These are phyloP conservation scores for Scheffersomyces ergatensis DNA, from an alignment of 805 yeast genomes.

Conservation along the genomic window DNA sequence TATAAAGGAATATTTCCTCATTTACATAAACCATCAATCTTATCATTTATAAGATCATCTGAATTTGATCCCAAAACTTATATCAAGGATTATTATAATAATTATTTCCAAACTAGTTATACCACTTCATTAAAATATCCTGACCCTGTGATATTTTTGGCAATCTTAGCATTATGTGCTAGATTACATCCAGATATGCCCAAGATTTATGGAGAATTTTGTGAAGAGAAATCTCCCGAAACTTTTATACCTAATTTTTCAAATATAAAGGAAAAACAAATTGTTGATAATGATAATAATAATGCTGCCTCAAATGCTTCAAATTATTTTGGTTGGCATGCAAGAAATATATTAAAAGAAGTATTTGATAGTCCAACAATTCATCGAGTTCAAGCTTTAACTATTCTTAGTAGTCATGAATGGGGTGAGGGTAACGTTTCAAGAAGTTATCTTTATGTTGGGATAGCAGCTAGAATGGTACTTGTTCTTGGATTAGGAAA, in stretches of 20 bases:
- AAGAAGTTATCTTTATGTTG: constrained; percentile 33
- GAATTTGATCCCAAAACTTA: constrained; percentile 18
- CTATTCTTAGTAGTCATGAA: constrained; percentile 36
- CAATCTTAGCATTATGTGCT: constrained; percentile 33
- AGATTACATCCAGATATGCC: constrained; percentile 31
- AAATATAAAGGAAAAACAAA: neutral
- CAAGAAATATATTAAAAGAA: constrained; percentile 25
- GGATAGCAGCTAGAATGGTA: constrained; percentile 41
- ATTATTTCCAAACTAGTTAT: constrained; percentile 10
- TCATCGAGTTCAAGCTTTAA: constrained; percentile 34
- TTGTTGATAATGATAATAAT: neutral
- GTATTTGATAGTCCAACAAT: constrained; percentile 37
- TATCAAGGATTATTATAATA: constrained; percentile 11
- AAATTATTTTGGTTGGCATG: constrained; percentile 39
- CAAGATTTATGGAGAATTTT: constrained; percentile 28
- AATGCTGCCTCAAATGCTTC: constrained; percentile 28
- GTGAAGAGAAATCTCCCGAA: constrained; percentile 23
- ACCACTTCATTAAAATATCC: constrained; percentile 13
- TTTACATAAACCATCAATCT: constrained; percentile 20
- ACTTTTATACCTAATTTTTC: constrained; percentile 18
- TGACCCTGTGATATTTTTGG: constrained; percentile 30
- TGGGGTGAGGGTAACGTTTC: constrained; percentile 41
- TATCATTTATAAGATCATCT: constrained; percentile 14
- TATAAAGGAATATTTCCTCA: constrained; percentile 24
- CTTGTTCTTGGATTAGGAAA: constrained; percentile 28